Base-by-base conservation (phyloP, 257 asterid genomes). In the Solanum bulbocastanum region DNA sequence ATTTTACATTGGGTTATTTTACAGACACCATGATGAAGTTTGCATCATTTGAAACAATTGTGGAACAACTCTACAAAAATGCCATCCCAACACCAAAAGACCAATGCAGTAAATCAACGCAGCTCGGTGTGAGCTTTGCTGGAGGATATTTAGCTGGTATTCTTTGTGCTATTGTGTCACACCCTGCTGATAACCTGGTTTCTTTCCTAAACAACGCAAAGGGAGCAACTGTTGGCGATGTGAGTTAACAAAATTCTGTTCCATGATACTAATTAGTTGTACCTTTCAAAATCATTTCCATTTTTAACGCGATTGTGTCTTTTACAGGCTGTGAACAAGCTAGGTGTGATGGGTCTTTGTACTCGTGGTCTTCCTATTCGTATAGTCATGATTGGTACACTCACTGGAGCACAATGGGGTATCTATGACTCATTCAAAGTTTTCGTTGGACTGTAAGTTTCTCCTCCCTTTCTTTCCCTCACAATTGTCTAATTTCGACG, bases 331-430 rank as follows among this genome's bases (percentile, higher is more conserved):
- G 91, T 89, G 49, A 91, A 91, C 73, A 88, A 85, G 85, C 86
- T 91, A 14, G 91, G 90, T 35, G 11, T 91, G 56, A 87, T 87
- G 84, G 93, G 92, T 22, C 71, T 91, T 84, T 89, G 86, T n/a
- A 91, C 91, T 36, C 93, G 89, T 1, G 93, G 92, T 27, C 92
- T 96, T 89, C 98, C 98, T 82, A 93, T 94, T 40, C 98, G 98
- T 16, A 87, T 91, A 22, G 83, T 91, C 90, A 91, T 91, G 91
- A 91, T 91, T 25, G 93, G 92, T 22, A 92, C 98, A 25, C 96
- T 96, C 56, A 96, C 98, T 0, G 98, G 96, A 87, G 93, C 93
- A 49, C 98, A 96, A 88, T 96, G 98, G 98, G 95, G 92, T 78
- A 94, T 96, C 85, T 94, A 94, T 42, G 98, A 94, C 75, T 90